Evolutionary conservation across 2,329 filamentous ascomycete genomes (phyloP).

Genomic region (Coniochaeta hoffmannii): DNA sequence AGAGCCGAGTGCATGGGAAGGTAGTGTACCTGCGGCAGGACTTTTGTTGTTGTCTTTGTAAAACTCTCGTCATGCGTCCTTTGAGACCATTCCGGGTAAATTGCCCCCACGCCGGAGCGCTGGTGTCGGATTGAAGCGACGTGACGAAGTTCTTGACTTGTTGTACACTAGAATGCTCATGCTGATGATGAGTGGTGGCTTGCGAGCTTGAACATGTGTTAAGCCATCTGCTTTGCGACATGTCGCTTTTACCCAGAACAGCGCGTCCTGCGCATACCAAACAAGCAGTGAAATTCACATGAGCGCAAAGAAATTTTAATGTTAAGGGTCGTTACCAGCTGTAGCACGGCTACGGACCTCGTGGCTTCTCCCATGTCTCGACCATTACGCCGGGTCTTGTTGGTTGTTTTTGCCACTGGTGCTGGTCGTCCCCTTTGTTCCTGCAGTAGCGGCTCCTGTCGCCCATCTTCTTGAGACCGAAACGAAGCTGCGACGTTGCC

Average conservation of each 20-base stretch:
- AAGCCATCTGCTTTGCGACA: no score
- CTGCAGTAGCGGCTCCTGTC: constrained; percentile 4
- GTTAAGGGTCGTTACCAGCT: not conserved
- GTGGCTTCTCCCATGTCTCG: not conserved
- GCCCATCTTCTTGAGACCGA: not conserved
- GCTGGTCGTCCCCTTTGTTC: constrained; percentile 1
- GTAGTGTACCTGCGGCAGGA: not conserved
- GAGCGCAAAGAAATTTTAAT: not conserved
- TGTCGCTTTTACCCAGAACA: no score
- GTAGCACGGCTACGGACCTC: not conserved
- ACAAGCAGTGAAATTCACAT: not conserved
- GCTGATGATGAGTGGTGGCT: not conserved
- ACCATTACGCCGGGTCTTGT: not conserved
- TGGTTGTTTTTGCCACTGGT: constrained; percentile 1
- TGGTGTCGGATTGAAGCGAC: not conserved
- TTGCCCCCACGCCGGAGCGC: not conserved
- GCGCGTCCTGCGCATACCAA: not conserved
- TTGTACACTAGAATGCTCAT: not conserved
- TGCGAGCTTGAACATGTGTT: not conserved
- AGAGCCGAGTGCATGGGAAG: not conserved
- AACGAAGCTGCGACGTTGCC: not conserved
- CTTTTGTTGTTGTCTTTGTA: not conserved
- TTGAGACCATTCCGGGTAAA: not conserved
- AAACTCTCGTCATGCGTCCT: not conserved
- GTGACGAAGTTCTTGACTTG: not conserved